These are phyloP conservation scores for Aspergillus japonicus DNA, from an alignment of 2,329 filamentous ascomycete species.

Conservation along the genomic window DNA sequence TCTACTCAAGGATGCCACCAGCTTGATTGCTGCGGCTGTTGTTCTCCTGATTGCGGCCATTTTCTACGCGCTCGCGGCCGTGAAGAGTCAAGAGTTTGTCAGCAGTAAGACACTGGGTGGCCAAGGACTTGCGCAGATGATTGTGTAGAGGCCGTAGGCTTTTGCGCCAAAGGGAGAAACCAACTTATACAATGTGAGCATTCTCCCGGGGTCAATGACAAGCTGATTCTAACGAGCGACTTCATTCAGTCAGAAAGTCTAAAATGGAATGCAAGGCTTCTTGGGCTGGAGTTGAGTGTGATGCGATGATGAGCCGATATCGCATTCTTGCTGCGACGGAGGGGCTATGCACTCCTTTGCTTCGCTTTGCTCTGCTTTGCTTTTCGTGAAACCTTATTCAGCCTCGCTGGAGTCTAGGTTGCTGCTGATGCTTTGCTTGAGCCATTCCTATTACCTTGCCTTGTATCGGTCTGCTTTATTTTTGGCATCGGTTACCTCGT, in stretches of 20 bases:
- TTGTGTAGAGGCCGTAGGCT: conserved; percentile 59
- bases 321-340: conserved; percentile 18
- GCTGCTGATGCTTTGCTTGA: background rate
- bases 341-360: conserved; percentile 12
- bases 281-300: conserved; percentile 11
- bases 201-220: background rate
- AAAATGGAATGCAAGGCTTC: background rate
- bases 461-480: conserved; percentile 7
- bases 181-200: background rate
- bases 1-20: conserved; percentile 62
- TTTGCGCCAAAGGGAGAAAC: background rate
- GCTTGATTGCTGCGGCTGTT: conserved; percentile 81
- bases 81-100: conserved; percentile 48
- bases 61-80: conserved; percentile 65
- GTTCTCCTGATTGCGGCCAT: conserved; percentile 72
- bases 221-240: background rate
- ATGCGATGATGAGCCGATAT: conserved; percentile 25
- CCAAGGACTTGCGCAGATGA: conserved; percentile 94
- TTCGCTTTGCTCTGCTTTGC: background rate
- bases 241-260: background rate
- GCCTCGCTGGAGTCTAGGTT: conserved; percentile 4
- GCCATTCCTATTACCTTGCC: conserved; percentile 1
- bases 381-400: background rate
- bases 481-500: conserved; percentile 2
- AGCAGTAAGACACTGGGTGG: conserved; percentile 93